These are phyloP conservation scores for Fusarium multiceps DNA, from an alignment of 2,329 filamentous ascomycete genomes.

Conservation along the genomic window DNA sequence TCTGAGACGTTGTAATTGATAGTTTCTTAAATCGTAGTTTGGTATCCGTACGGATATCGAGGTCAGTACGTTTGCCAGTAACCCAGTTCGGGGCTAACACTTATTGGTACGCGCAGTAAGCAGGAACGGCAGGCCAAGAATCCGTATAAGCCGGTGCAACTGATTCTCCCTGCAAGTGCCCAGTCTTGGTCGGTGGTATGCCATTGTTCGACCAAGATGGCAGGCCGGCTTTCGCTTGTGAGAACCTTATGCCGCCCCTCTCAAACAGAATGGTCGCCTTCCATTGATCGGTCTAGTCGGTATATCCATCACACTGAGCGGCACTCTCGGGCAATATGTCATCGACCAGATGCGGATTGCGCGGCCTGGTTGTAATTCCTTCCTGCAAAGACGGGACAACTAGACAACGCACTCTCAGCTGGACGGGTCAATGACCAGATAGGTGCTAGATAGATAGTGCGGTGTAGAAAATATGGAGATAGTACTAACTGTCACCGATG, in stretches of 20 bases:
- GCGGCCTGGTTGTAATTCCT: background rate
- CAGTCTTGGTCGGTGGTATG: background rate
- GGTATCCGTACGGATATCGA: background rate
- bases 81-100: background rate
- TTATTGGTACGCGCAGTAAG: background rate
- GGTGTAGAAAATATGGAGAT: constrained; percentile 28
- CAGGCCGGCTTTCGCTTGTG: background rate
- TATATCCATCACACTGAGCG: background rate
- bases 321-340: background rate
- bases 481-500: constrained; percentile 15
- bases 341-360: background rate
- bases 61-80: too few relatives aligned
- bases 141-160: background rate
- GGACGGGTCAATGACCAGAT: constrained; percentile 9
- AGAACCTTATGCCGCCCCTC: background rate
- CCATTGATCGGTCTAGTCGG: background rate
- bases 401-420: constrained; percentile 4
- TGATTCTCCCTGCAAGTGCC: background rate
- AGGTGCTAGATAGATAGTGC: constrained; percentile 16
- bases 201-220: background rate
- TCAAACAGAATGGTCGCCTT: background rate
- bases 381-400: background rate
- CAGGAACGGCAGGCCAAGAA: too few relatives aligned
- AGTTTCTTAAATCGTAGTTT: background rate
- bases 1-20: background rate